These are phyloP conservation scores for Saccharomyces paradoxus DNA, from an alignment of 805 yeast genomes.

Conservation along the genomic window DNA sequence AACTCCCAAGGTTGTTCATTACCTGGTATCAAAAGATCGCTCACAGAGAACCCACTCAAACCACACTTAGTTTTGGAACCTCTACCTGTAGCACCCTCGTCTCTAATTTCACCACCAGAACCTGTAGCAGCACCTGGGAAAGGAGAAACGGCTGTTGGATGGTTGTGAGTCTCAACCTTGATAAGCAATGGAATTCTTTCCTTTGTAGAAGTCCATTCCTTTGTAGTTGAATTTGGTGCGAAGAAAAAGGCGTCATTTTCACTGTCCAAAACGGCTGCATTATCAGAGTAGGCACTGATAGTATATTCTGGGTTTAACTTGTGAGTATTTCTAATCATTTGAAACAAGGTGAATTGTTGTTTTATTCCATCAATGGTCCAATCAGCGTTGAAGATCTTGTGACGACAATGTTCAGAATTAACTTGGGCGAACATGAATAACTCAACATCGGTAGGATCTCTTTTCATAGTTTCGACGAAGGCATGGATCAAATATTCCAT, in stretches of 20 bases:
- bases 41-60: conserved; percentile 82
- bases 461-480: conserved; percentile 61
- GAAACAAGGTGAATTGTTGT: conserved; percentile 70
- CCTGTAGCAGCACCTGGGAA: conserved; percentile 99
- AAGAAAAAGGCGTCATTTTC: conserved; percentile 59
- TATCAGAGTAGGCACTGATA: conserved; percentile 90
- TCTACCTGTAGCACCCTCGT: conserved; percentile 98
- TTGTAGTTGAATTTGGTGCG: conserved; percentile 67
- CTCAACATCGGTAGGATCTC: conserved; percentile 97
- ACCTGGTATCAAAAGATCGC: conserved; percentile 81
- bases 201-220: conserved; percentile 62
- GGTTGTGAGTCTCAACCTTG: conserved; percentile 97
- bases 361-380: conserved; percentile 88
- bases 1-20: conserved; percentile 93
- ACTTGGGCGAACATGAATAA: conserved; percentile 99
- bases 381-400: conserved; percentile 95
- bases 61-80: conserved; percentile 98
- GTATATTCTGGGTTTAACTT: conserved; percentile 71
- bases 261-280: conserved; percentile 78
- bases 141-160: conserved; percentile 98
- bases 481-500: conserved; percentile 80
- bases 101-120: conserved; percentile 99
- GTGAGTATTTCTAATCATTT: conserved; percentile 95
- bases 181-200: conserved; percentile 84
- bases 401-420: conserved; percentile 98